Evolutionary conservation across 805 yeast genomes (phyloP), one percentile per base, ranked within the genome.

Genomic region (Yarrowia deformans): DNA sequence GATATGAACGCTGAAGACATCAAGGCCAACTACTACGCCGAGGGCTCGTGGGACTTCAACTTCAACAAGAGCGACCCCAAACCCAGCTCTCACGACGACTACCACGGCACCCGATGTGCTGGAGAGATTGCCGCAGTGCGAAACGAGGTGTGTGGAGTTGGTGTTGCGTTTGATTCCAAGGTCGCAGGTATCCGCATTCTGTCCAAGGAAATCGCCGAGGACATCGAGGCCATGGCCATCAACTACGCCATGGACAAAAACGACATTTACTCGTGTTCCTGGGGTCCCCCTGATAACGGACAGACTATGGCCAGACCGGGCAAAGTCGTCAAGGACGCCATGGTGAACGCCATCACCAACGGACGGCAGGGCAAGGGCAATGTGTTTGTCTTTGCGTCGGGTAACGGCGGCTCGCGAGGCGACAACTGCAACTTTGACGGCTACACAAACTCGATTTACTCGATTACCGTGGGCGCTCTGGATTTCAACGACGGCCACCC

Each of bases 231-330:
- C 0, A 86, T 90, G 1, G 90, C 98, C 1, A 81, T 95, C 83
- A 83, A 90, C 45, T 90, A 90, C 78, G 93, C 88, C 0, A 80
- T 90, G 72, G 93, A 91, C 71, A 85, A 86, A 35, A 95, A 95
- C 78, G 97, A 95, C 77, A 95, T 95, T 48, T 95, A 93, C 77
- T 91, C 97, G 3, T 95, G 99, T 78, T 92, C 97, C 3, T 95
- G 99, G 99, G 99, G 99, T 8, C 99, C 99, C 1, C 85, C 92
- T 2, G 99, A 95, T 78, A 91, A 94, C 77, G 99, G 99, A 0
- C 83, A 78, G 69, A 85, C 97, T 0, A 86, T 95, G 84, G 93
- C 91, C 67, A 95, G 87, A 3, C 99, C 99, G 0, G 90, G 91
- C 32, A 77, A 81, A 42, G 74, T 94, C 37, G 97, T 94, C 8